These are phyloP conservation scores for Typha latifolia DNA, from an alignment of 176 grass and related monocot genomes.

Conservation along the genomic window DNA sequence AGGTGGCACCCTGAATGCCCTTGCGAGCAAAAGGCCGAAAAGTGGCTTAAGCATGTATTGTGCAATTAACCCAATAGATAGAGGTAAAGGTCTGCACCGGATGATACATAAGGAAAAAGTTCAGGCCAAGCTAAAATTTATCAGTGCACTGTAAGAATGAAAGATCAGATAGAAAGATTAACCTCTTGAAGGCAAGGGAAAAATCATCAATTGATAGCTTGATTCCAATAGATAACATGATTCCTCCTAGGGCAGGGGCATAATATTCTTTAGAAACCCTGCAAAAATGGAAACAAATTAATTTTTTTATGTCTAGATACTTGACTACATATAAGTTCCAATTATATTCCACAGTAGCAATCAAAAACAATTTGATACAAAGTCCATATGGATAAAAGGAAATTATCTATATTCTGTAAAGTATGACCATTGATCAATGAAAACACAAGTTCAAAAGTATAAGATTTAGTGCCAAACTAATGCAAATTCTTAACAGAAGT, in stretches of 20 bases:
- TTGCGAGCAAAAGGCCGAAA: slow-evolving; percentile 66
- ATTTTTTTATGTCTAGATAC: no score
- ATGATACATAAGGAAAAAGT: slow-evolving; percentile 9
- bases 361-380: no score
- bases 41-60: slow-evolving; percentile 77
- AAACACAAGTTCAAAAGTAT: no score
- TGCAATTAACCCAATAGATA: slow-evolving; percentile 60
- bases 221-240: slow-evolving; percentile 93
- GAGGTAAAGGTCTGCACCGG: slow-evolving; percentile 52
- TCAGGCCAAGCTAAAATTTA: background rate
- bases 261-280: slow-evolving; percentile 93
- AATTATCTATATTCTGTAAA: no score
- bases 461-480: no score
- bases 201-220: slow-evolving; percentile 81
- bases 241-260: slow-evolving; percentile 74
- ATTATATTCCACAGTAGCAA: no score
- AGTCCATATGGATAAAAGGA: no score
- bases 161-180: background rate
- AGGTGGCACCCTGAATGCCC: slow-evolving; percentile 48
- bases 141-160: background rate
- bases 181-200: slow-evolving; percentile 71
- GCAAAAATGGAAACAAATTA: slow-evolving; percentile 6
- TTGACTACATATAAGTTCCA: no score
- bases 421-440: no score
- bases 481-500: no score